Base-by-base conservation (phyloP, 2,329 filamentous ascomycete genomes). In the Cercospora sesami region DNA sequence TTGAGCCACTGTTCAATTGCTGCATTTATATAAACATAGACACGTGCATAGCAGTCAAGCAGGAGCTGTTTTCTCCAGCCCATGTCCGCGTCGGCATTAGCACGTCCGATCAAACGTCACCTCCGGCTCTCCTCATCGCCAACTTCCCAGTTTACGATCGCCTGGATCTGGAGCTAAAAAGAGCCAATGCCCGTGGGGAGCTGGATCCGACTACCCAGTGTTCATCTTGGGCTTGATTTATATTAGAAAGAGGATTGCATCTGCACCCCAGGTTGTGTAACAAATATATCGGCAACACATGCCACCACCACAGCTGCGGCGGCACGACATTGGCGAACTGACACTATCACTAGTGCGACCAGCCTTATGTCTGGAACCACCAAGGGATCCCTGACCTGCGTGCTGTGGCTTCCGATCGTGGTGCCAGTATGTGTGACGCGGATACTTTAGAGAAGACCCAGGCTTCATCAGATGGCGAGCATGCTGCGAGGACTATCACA, bases 381-480 rank as follows among this genome's bases (percentile, higher is more conserved):
- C 62, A 65, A 63, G 57, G 64, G 58, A 67, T 67, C 39, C 65
- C 53, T 60, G 58, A 42, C 42, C 33, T n/a, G 26, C 6, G 28
- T 8, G 31, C 48, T 59, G 36, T 64, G 21, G 45, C 65, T 60
- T 26, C 60, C 59, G 51, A 51, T 51, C 28, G 48, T 45, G 23
- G 33, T 59, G 26, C 30, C 67, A 55, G 26, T 45, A 67, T 66
- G 64, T 45, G 66, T 63, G 66, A 68, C 58, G 45, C 39, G 51
- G 55, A 65, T 62, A 63, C 33, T 45, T 57, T 21, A 48, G 9
- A 64, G 36, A 31, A 57, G 58, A 53, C 51, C 18, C 42, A 45
- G 36, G 39, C 30, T 63, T 16, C 36, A 42, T 45, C 28, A 23
- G 57, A 23, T 55, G 36, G 39, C 31, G 30, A 59, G 31, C 31